Conservation (phyloP, 306 rosid genomes). For the Comarum palustre region DNA sequence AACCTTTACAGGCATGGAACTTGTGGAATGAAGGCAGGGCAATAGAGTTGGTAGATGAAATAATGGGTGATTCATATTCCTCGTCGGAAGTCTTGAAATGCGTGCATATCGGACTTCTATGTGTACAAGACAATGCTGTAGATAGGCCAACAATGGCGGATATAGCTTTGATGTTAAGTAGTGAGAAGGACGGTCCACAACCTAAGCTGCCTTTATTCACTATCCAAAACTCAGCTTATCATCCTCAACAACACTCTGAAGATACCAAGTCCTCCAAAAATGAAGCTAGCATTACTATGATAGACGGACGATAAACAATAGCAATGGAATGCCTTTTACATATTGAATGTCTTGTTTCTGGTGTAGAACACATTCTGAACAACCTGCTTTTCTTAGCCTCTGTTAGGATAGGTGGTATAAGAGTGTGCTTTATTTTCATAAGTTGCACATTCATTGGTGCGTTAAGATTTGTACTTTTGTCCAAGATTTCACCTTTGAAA, state of each 20-base stretch:
- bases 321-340: neutral
- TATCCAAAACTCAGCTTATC: slow-evolving; percentile 4
- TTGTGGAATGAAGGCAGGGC: slow-evolving; percentile 15
- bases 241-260: neutral
- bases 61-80: neutral
- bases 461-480: no score
- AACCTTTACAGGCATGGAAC: slow-evolving; percentile 1
- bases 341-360: neutral
- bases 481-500: no score
- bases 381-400: neutral
- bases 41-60: slow-evolving; percentile 16
- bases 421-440: no score
- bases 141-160: slow-evolving; percentile 31
- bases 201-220: slow-evolving; percentile 23
- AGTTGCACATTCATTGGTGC: no score
- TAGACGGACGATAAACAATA: neutral
- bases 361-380: neutral
- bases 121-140: slow-evolving; percentile 21
- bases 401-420: neutral
- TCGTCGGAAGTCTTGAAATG: slow-evolving; percentile 14
- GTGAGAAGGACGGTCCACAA: slow-evolving; percentile 16
- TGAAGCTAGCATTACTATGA: slow-evolving; percentile 10
- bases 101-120: slow-evolving; percentile 23
- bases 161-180: slow-evolving; percentile 20
- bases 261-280: neutral